Base-by-base conservation (phyloP, 352 stramenopile species). In the Plasmopara muralis region DNA sequence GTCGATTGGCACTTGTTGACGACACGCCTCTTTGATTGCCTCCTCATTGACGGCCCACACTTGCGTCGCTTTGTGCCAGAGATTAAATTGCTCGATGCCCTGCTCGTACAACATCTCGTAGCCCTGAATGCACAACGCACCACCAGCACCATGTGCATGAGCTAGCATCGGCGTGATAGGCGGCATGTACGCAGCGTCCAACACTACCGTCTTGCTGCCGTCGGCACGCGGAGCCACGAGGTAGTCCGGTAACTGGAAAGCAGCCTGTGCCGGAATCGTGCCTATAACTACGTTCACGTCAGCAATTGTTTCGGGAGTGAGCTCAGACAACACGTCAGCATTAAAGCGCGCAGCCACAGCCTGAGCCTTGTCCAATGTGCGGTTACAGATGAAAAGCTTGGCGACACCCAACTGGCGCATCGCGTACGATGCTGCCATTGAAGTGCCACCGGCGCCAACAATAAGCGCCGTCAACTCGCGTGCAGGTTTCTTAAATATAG, bases 41-140 rank as follows among this genome's bases (percentile, higher is more conserved):
- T 71, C 64, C 35, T 84, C 74, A 28, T 76, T 64, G 43, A 82
- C 61, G 12, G 14, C 13, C 49, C 53, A 70, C 13, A 69, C 65
- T 20, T 74, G 63, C 20, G 78, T 83, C 16, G 66, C 57, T 69
- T 72, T 74, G 62, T 88, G 74, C 96, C 97, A 99, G 31, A 96
- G 74, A 59, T 95, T 78, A 68, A 98, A 98, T 64, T 99, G 95
- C 62, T 96, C 93, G 5, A 97, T 83, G 33, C 93, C 97, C 70
- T 99, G 97, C 68, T 98, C 93, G 61, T 97, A 97, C 15, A 99
- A 74, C 97, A 99, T 99, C 60, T 98, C 95, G 18, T 93, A 98
- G 44, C 96, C 97, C 56, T 98, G 85, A 39, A 99, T 90, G 47
- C 94, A 86, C 43, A 74, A 50, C 45, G 84, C 97, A 42, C 55